Base-by-base conservation (phyloP, 331 rosid species). In the Quercus lobata region DNA sequence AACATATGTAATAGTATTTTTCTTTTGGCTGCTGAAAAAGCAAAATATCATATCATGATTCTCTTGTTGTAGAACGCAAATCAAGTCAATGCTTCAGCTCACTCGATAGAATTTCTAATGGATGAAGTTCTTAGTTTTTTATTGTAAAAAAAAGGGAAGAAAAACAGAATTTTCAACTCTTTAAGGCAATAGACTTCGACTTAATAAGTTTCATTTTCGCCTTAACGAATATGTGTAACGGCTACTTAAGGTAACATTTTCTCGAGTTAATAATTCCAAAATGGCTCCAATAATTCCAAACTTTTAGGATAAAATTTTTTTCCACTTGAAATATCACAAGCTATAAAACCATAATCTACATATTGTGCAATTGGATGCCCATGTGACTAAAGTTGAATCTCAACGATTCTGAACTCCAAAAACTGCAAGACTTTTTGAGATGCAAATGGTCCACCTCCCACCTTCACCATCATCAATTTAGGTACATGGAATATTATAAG, bases 391-490 rank as follows among this genome's bases (percentile, higher is more conserved):
- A 70, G 17, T 1, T 7, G 76, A 29, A 77, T 77, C 63, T 58
- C 32, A 41, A 60, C 14, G 55, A 77, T 72, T 77, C 74, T 57
- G 24, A 62, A 37, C 71, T 44, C 30, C 37, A 54, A 41, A 17
- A 8, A 32, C n/a, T 7, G 49, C 49, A 66, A 3, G 4, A 3
- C 52, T 66, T 18, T 7, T 66, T 63, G 76, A 78, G 76, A 78
- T 66, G 82, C 80, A 73, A 30, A 73, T 57, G 76, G 79, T 78
- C 69, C 79, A 82, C 74, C 61, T 55, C 53, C 56, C 72, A 30
- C 27, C 63, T 5, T 30, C 35, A n/a, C 44, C 58, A 57, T 49
- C 19, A n/a, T 16, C 12, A 4, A 2, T 12, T 11, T 22, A 18
- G 72, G 72, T 7, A 16, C 1, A 7, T 65, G 71, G 6, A 6